These are phyloP conservation scores for Pelargonium fulgidum DNA, from an alignment of 441 rosid species.

Conservation along the genomic window DNA sequence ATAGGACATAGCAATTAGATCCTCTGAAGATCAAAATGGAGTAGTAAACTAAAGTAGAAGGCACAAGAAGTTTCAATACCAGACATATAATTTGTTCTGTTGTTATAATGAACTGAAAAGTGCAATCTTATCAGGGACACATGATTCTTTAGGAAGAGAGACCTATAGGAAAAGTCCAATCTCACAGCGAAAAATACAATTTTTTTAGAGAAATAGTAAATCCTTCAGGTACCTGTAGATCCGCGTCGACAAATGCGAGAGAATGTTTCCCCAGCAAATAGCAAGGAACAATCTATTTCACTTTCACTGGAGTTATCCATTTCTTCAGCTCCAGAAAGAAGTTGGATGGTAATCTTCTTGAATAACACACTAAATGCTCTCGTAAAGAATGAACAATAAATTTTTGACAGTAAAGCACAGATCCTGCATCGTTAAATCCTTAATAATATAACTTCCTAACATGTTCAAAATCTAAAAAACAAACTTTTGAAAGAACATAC, in stretches of 20 bases:
- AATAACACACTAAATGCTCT: constrained; percentile 55
- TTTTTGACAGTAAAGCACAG: constrained; percentile 5
- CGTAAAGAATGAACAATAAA: constrained; percentile 41
- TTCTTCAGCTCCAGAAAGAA: constrained; percentile 45
- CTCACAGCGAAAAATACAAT: constrained; percentile 4
- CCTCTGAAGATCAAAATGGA: background rate
- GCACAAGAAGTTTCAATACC: background rate
- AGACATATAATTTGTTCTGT: background rate
- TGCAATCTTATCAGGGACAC: background rate
- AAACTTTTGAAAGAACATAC: constrained; percentile 14
- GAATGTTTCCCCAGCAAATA: constrained; percentile 65
- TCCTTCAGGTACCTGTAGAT: constrained; percentile 57
- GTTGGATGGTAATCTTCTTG: constrained; percentile 64
- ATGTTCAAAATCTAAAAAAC: constrained; percentile 8
- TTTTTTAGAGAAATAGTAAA: constrained; percentile 13
- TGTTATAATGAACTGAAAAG: background rate
- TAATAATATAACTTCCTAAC: constrained; percentile 8
- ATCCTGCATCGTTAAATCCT: background rate
- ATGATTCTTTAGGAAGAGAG: background rate
- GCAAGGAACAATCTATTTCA: constrained; percentile 33
- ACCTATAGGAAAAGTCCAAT: constrained; percentile 5
- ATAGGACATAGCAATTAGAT: background rate
- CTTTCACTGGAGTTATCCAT: constrained; percentile 21
- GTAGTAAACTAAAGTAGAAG: background rate
- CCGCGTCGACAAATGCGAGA: constrained; percentile 92